phyloP scores from a whole-genome alignment of 257 asterid genomes.

The Ehretia macrophylla region DNA sequence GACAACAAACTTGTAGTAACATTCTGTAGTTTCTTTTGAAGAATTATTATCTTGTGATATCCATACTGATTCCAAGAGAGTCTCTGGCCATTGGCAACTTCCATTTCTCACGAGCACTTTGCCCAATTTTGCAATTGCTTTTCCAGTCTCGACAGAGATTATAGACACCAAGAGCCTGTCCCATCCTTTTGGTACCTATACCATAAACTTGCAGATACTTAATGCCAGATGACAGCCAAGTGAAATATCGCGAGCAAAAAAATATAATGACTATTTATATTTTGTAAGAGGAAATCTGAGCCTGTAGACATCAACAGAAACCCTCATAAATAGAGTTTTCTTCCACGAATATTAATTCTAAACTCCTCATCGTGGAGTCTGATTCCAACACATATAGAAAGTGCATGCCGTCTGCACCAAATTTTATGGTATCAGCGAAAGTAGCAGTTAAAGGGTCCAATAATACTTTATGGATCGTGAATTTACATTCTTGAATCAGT shows the following conservation, averaged over 20 bases:
- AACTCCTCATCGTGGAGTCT: too few species aligned
- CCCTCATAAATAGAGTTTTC: too few species aligned
- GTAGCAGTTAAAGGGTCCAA: too few species aligned
- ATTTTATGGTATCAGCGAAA: too few species aligned
- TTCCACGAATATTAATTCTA: too few species aligned
- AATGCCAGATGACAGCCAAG: not conserved
- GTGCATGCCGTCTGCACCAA: too few species aligned
- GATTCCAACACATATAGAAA: too few species aligned
- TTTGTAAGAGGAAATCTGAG: not conserved
- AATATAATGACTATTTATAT: not conserved
- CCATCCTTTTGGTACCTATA: conserved; percentile 97
- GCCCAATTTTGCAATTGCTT: conserved; percentile 54
- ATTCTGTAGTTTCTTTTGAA: conserved; percentile 53
- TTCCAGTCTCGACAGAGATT: conserved; percentile 66
- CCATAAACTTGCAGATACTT: conserved; percentile 4
- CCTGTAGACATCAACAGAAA: too few species aligned
- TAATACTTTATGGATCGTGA: too few species aligned
- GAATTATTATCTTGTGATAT: conserved; percentile 48
- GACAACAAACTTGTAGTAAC: conserved; percentile 58
- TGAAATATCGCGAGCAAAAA: not conserved
- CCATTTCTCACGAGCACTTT: conserved; percentile 69
- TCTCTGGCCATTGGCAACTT: conserved; percentile 75
- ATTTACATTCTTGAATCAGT: too few species aligned
- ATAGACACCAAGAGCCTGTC: conserved; percentile 64
- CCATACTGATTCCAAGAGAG: conserved; percentile 62